phyloP scores from a whole-genome alignment of 257 asterid species.

The Striga asiatica region DNA sequence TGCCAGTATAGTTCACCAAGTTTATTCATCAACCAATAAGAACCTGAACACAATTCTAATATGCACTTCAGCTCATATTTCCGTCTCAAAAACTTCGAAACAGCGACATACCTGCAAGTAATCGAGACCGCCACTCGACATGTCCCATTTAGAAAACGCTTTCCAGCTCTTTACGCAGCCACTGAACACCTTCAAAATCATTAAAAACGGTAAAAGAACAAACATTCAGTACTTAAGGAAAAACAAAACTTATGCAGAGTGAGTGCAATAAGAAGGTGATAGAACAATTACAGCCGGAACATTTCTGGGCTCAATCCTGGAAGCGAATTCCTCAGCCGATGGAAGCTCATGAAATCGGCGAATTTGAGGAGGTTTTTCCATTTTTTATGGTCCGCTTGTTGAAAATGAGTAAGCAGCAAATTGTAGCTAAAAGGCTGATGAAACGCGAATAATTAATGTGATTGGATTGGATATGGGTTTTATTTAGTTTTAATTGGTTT shows the following conservation, averaged over 20 bases:
- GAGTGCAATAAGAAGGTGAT: neutral
- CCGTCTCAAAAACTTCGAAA: constrained; percentile 2
- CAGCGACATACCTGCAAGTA: constrained; percentile 57
- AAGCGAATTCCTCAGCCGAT: constrained; percentile 50
- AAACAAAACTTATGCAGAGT: neutral
- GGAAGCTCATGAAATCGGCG: constrained; percentile 41
- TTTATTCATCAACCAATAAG: neutral
- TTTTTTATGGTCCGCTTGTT: too few species aligned
- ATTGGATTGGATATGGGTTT: too few species aligned
- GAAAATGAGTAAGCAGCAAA: too few species aligned
- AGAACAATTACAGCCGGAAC: constrained; percentile 49
- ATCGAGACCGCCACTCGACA: constrained; percentile 65
- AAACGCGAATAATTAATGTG: too few species aligned
- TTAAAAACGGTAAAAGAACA: neutral
- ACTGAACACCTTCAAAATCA: constrained; percentile 40
- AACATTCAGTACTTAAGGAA: neutral
- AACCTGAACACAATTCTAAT: neutral
- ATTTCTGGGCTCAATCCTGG: constrained; percentile 53
- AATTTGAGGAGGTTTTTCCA: constrained; percentile 36
- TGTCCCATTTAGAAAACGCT: constrained; percentile 72
- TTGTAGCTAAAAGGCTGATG: too few species aligned
- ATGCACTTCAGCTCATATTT: neutral
- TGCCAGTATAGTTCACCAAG: neutral
- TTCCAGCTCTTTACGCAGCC: constrained; percentile 69
- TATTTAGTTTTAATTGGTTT: too few species aligned